Evolutionary conservation across 805 yeast genomes (phyloP), one percentile per base, ranked within the genome.

Genomic region (Nakazawaea anatomiae): DNA sequence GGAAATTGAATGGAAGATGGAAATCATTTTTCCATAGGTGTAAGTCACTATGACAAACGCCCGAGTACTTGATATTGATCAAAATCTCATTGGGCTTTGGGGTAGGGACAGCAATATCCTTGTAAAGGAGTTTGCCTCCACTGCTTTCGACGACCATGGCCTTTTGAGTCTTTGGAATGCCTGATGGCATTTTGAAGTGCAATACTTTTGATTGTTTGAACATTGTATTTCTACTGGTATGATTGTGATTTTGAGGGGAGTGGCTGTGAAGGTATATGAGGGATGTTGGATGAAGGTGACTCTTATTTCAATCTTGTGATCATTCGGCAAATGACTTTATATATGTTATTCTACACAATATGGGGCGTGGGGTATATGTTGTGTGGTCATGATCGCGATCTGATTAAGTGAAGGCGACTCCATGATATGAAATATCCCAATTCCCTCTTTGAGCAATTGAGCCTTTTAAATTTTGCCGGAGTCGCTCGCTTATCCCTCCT

Each of bases 21-120:
- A 96, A 89, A 73, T 89, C 96, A 63, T 96, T 96, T 67, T 86
- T 81, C 91, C 94, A 87, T 51, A 95, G 96, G 74, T 89, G 96
- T 67, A 89, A 79, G 66, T 89, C 96, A 38, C 96, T 88, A 76
- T 90, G 96, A 72, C 96, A 89, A 52, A 89, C 96, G 71, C 96
- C 96, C 30, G 96, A 82, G 77, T 83, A 89, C 72, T 82, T 82
- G 69, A 89, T 83, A 68, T 89, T 82, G 71, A 89, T 75, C 66
- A 89, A 77, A 58, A 89, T 75, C 71, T 89, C 91, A 65, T 82
- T 84, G 54, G 88, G 72, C 65, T 79, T 84, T 61, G 96, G 96
- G 46, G 66, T 70, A 61, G 96, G 95, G 52, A 88, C 92, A 49
- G 91, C 86, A 55, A 87, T 80, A 60, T 87, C 90, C 65, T 77